Base-by-base conservation (phyloP, 495 filamentous ascomycete species). In the Schizothecium vesticola region DNA sequence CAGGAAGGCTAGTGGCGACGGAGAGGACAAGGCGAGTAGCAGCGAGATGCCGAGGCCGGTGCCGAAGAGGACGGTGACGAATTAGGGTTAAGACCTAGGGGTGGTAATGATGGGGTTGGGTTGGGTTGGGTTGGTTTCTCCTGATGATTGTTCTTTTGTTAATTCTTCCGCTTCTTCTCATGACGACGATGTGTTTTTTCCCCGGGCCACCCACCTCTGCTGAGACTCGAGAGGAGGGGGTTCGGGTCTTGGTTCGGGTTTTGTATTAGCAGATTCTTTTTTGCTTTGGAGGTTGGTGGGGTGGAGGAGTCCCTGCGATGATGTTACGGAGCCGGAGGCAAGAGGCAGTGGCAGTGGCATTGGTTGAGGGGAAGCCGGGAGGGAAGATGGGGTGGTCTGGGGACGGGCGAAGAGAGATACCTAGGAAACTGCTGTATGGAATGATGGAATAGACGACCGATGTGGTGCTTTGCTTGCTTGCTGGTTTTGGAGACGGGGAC, bases 1-100 rank as follows among this genome's bases (percentile, higher is more conserved):
- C 43, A 19, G 43, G 16, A 51, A 51, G 43, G 43, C 16, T 0
- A 51, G 43, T 19, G 43, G 43, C 5, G 43, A 51, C 19, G 19
- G 12, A 19, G 76, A 80, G 23, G 75, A 76, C 10, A 68, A 68
- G 66, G 62, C 10, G 25, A 64, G 51, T 56, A 36, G 43, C 43
- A n/a, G 43, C 19, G 43, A 51, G 43, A 51, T 51, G 43, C 43
- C 43, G 19, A 6, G 43, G 19, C 43, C 58, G 58, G 58, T 25
- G 24, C 43, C 22, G 2, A 59, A 59, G 58, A 25, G 24, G 58
- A 59, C 26, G 58, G 22, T 59, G 26, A 25, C 23, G 58, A 25
- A 59, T 59, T 59, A 51, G 16, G 43, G 36, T 3, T 16, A 16
- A 43, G 3, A 12, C 11, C 12, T 4, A 16, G 13, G 43, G 43